Evolutionary conservation across 2,329 filamentous ascomycete species (phyloP).

Genomic region (Cladosporium sp.): DNA sequence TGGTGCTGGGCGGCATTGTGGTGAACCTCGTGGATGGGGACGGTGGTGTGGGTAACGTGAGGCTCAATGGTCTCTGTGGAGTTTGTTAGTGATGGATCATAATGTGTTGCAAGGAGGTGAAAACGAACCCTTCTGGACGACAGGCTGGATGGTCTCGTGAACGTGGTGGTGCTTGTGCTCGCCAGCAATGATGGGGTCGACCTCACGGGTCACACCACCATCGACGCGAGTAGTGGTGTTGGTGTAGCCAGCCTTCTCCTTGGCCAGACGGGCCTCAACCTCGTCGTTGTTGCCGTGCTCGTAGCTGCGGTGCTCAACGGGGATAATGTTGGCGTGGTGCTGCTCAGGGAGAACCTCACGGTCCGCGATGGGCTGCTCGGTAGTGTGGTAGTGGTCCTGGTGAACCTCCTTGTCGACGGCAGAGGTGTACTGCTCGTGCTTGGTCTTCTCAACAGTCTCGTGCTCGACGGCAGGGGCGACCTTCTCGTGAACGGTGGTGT

Average conservation of each 20-base stretch:
- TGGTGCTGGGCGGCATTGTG: conserved; percentile 64
- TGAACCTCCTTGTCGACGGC: conserved; percentile 65
- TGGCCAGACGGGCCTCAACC: conserved; percentile 44
- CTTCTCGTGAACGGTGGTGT: conserved; percentile 65
- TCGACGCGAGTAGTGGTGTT: conserved; percentile 45
- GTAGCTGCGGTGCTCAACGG: conserved; percentile 57
- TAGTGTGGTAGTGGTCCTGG: conserved; percentile 68
- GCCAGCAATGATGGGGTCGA: conserved; percentile 49
- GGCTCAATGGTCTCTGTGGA: conserved; percentile 57
- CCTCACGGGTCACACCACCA: conserved; percentile 46
- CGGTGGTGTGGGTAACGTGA: conserved; percentile 63
- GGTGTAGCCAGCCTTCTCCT: conserved; percentile 53
- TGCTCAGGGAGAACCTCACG: conserved; percentile 56
- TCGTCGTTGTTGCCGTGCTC: conserved; percentile 55
- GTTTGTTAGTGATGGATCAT: neutral
- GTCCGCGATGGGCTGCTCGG: conserved; percentile 59
- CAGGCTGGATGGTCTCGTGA: conserved; percentile 65
- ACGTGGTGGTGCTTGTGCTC: conserved; percentile 63
- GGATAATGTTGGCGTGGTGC: conserved; percentile 55
- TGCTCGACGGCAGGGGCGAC: conserved; percentile 57
- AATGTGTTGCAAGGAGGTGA: neutral
- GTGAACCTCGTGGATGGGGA: conserved; percentile 68
- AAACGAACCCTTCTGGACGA: conserved; percentile 54
- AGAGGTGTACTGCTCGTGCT: conserved; percentile 52
- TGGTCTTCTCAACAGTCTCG: conserved; percentile 55